Base-by-base conservation (phyloP, 2,329 filamentous ascomycete species). In the Fusarium torulosum region DNA sequence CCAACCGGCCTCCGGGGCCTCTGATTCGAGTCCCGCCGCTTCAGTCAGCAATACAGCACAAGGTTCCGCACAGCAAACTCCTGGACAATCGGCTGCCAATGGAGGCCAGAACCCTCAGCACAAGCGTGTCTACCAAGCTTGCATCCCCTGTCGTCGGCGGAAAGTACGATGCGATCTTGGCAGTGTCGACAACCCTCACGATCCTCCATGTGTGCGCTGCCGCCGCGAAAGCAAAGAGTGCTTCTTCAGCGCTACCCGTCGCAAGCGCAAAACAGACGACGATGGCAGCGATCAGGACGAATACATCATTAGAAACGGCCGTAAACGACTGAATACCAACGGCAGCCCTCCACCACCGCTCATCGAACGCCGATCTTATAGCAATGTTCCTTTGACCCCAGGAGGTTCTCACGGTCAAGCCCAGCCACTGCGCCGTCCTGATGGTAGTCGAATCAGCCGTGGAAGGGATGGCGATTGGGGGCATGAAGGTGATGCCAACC, bases 161-260 rank as follows among this genome's bases (percentile, higher is more conserved):
- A 89, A 89, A 75, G 86, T 90, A 25, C 83, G 87, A 60, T 89
- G 86, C 77, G 86, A 89, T 68, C 79, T 90, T 8, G 87, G 87
- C 58, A 91, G 90, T 74, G 95, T 98, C 76, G 96, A 98, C 80
- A 95, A 96, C 74, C 96, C 96, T 23, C 90, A 94, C 79, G 93
- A 97, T 73, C 95, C 95, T 55, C 96, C 96, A 4, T 99, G 96
- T 79, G 92, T 95, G 61, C 90, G 96, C 75, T 99, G 96, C 78
- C 91, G 94, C 53, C 90, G 96, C 71, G 96, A 99, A 83, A 93
- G 91, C 82, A 98, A 98, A 79, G 91, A 97, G 74, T 99, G 96
- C 83, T 97, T 91, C 85, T 99, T 99, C 83, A 97, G 94, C 66
- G 93, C 94, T 20, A 98, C 94, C 31, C 87, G 96, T 50, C 90